Base-by-base conservation (phyloP, 2,329 filamentous ascomycete genomes). In the Alternaria longipes region DNA sequence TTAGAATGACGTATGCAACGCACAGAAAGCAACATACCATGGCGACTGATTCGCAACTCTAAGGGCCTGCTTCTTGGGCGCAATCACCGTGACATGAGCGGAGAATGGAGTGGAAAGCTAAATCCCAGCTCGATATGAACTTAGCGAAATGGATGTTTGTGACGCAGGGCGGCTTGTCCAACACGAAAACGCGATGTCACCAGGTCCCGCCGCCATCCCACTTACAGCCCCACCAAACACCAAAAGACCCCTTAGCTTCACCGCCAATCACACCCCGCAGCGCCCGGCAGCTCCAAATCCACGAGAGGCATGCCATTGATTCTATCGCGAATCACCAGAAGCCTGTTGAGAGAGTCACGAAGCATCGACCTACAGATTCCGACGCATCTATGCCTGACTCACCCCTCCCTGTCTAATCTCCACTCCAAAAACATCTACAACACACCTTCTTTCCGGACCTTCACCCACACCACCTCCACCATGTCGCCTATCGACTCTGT, bases 171-270 rank as follows among this genome's bases (percentile, higher is more conserved):
- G n/a, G n/a, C n/a, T n/a, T n/a, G n/a, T n/a, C n/a, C 54, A 64
- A 73, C 70, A 66, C 73, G 71, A 71, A 69, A 69, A 70, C 73
- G 70, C 68, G 71, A 70, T 70, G 63, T 70, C 66, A 71, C 70
- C 52, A 60, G 63, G 63, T 64, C 65, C 53, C 57, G 52, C 42
- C 56, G 14, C 66, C 69, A 67, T 65, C 62, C 62, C 66, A 70
- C 62, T 46, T 63, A 40, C 42, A 64, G 61, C 72, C 71, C 72
- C 74, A 66, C 73, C 64, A 53, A 63, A 46, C 52, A 59, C 55
- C 53, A 44, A 44, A 57, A 55, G 34, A 32, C 22, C 60, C 64
- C 53, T 57, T 61, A 47, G 63, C 65, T 60, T 68, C 66, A 68
- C 71, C 74, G 67, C 74, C 73, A 76, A 77, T 75, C 72, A 74